Conservation (phyloP, 352 stramenopile genomes). For the Phytophthora foliorum region DNA sequence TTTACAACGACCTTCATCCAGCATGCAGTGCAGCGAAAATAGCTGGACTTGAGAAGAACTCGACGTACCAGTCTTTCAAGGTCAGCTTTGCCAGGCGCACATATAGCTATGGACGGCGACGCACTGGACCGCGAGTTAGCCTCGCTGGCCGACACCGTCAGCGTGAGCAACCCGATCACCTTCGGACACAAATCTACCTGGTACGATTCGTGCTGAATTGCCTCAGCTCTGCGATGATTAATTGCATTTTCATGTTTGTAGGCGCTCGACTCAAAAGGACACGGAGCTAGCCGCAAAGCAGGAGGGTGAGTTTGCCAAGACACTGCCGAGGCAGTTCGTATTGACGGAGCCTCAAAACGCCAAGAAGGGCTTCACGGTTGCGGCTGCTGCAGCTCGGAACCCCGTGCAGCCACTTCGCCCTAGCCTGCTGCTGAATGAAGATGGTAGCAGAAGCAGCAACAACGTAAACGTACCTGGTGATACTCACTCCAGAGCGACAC, state of each 20-base stretch:
- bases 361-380: conserved; percentile 56
- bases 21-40: conserved; percentile 26
- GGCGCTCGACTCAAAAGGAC: conserved; percentile 59
- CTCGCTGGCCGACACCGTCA: conserved; percentile 76
- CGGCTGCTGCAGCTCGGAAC: conserved; percentile 60
- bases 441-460: conserved; percentile 35
- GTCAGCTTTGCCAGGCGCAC: not conserved
- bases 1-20: not conserved
- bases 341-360: conserved; percentile 62
- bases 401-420: conserved; percentile 65
- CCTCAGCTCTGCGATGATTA: conserved; percentile 2
- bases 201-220: conserved; percentile 39
- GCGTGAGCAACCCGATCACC: conserved; percentile 82
- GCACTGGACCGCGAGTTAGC: conserved; percentile 76
- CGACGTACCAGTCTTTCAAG: not conserved
- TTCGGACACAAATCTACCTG: conserved; percentile 77
- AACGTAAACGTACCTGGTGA: conserved; percentile 28
- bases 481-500: conserved; percentile 5
- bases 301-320: conserved; percentile 61
- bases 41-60: conserved; percentile 11
- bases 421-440: conserved; percentile 45
- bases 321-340: conserved; percentile 69
- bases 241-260: conserved; percentile 34
- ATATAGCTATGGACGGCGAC: conserved; percentile 42
- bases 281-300: conserved; percentile 44